Base-by-base conservation (phyloP, 176 grass and related monocot genomes). In the Coix lacrymajobi region DNA sequence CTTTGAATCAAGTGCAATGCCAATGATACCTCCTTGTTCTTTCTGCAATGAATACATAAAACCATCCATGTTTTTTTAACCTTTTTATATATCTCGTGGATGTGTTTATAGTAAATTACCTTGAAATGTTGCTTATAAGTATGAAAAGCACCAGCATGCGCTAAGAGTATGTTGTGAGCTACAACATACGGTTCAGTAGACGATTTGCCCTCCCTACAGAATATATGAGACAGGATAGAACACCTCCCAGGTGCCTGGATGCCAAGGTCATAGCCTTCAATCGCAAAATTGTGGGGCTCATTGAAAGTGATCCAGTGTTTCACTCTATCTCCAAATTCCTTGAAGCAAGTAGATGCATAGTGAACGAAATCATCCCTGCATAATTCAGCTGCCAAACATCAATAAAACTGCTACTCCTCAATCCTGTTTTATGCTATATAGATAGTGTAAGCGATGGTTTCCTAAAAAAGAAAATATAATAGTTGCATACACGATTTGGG, bases 241-340 rank as follows among this genome's bases (percentile, higher is more conserved):
- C 96, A 98, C 58, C 93, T 92, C 54, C 91, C 91, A 38, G 93
- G 96, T 48, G 93, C 96, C 79, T 98, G 91, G 12, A 96, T 80
- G 34, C 96, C 96, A 45, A 83, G 79, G 88, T 96, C 96, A 34
- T 96, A 98, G 28, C 96, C 96, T 44, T 93, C 81, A 74, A 98
- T 95, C 0, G 93, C 75, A 75, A 92, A 80, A 37, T 87, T 94
- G 71, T 93, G 79, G 7, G 96, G 96, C 71, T 98, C 96, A 48
- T 96, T 98, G 52, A 98, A 85, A 45, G 96, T 96, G 77, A 98
- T 92, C 96, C 93, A 92, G 31, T 96, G 74, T 85, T 98, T 96
- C 79, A 98, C 96, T 90, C 96, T 88, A 49, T 93, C 96, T 77
- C 96, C 93, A 54, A 98, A 98, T 74, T 89, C 87, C 76, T 90